Evolutionary conservation across 495 filamentous ascomycete species (phyloP), one percentile per base, ranked within the genome.

Genomic region (Daldinia vernicosa): DNA sequence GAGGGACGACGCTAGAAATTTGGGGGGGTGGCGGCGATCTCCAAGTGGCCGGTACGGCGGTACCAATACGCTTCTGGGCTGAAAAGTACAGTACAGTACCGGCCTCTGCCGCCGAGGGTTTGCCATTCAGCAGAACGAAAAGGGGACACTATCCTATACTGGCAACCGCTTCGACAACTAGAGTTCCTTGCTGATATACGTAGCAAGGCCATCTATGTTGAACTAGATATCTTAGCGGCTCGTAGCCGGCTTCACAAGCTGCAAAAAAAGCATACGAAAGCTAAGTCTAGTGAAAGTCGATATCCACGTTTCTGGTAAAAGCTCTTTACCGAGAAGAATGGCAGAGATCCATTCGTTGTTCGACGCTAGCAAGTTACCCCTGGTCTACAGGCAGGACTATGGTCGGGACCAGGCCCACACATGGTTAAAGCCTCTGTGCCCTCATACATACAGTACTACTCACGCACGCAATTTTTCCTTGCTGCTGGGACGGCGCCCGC

Each of bases 401-500:
- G 65, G 70, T 69, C 70, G 70, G 62, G 61, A 63, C 52, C 52
- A 66, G 70, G 70, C 70, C 71, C 71, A 74, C 66, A 70, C 52
- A 63, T 63, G 71, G 63, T 70, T 70, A 70, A 70, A 70, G 67
- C 58, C 66, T 70, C 58, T 52, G 59, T 67, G 58, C 39, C 55
- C 57, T 73, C 66, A 53, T 69, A 61, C 66, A 59, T 62, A 45
- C 66, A 22, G 66, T 73, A 69, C 71, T 66, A 67, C 66, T 59
- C 64, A 72, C 67, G 73, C 73, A 76, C 70, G 75, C 69, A 74
- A 77, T 76, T 76, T 76, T 76, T 69, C 70, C 69, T 35, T 77
- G 66, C 73, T 71, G 75, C 70, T 74, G 67, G 57, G 65, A 69
- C 66, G 56, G 66, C 64, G 57, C 57, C 65, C 65, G 56, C 70